These are phyloP conservation scores for Blastobotrys robertii DNA, from an alignment of 805 yeast genomes.

Conservation along the genomic window DNA sequence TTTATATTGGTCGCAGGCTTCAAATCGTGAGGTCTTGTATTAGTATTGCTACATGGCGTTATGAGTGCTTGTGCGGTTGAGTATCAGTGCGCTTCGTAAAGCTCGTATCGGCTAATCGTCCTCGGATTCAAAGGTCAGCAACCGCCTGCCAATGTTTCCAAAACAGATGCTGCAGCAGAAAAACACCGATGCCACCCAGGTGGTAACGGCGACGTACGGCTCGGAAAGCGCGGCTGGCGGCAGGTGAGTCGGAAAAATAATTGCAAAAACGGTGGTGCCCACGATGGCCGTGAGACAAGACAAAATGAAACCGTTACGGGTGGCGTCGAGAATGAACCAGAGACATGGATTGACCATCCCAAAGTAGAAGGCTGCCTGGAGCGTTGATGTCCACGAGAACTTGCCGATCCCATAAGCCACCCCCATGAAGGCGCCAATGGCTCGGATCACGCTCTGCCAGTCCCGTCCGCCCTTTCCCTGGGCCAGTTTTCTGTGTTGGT, in stretches of 20 bases:
- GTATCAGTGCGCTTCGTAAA: too few relatives aligned
- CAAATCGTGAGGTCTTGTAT: too few relatives aligned
- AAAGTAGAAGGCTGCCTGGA: slow-evolving; percentile 29
- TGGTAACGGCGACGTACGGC: slow-evolving; percentile 19
- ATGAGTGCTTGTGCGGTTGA: too few relatives aligned
- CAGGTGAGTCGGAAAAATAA: slow-evolving; percentile 16
- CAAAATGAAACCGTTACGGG: slow-evolving; percentile 28
- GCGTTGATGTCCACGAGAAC: slow-evolving; percentile 28
- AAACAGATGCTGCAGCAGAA: slow-evolving; percentile 30
- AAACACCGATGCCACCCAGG: slow-evolving; percentile 22
- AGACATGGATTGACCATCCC: slow-evolving; percentile 30
- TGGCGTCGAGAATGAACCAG: slow-evolving; percentile 31
- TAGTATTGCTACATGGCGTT: too few relatives aligned
- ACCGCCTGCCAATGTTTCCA: slow-evolving; percentile 31
- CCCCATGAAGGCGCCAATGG: slow-evolving; percentile 32
- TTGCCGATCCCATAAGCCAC: slow-evolving; percentile 31
- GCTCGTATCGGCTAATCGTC: too few relatives aligned
- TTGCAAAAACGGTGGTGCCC: slow-evolving; percentile 24
- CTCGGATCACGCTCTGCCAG: slow-evolving; percentile 30
- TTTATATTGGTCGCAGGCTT: too few relatives aligned
- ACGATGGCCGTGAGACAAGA: slow-evolving; percentile 24
- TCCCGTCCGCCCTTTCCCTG: slow-evolving; percentile 20
- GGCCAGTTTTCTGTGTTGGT: slow-evolving; percentile 3
- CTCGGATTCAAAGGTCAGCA: slow-evolving; percentile 13
- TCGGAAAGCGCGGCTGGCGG: slow-evolving; percentile 15